Percentiles rank a stretch among this genome's conserved stretches.
Evolutionary conservation across 371 early-diverging fungal species (phyloP).

Genomic region (Dipsacomyces acuminosporus): DNA sequence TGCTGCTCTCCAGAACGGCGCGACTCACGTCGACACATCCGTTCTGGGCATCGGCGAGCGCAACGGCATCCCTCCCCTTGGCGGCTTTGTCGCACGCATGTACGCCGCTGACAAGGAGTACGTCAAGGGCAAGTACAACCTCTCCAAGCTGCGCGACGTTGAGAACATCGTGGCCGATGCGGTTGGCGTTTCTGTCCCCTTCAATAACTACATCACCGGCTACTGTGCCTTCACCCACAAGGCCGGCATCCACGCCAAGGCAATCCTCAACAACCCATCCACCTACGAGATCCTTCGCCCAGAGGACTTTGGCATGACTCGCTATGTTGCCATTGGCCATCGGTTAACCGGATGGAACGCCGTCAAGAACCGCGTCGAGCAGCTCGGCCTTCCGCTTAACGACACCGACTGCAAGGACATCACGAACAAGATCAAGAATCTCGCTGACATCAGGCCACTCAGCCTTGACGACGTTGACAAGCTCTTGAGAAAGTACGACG

Average conservation of each 20-base stretch:
- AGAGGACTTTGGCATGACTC: slow-evolving; percentile 95
- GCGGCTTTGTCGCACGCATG: slow-evolving; percentile 91
- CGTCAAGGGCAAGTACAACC: slow-evolving; percentile 85
- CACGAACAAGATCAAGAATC: slow-evolving; percentile 86
- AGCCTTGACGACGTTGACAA: slow-evolving; percentile 86
- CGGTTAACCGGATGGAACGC: slow-evolving; percentile 98
- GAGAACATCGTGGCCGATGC: slow-evolving; percentile 94
- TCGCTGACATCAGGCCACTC: slow-evolving; percentile 89
- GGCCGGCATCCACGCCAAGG: slow-evolving; percentile 98
- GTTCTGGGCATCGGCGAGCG: slow-evolving; percentile 97
- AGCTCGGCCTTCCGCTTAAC: slow-evolving; percentile 72
- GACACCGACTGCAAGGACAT: slow-evolving; percentile 90
- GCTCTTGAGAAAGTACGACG: slow-evolving; percentile 55
- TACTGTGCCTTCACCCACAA: slow-evolving; percentile 98
- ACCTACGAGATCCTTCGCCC: slow-evolving; percentile 96
- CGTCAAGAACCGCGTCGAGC: slow-evolving; percentile 92
- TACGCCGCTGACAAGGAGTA: slow-evolving; percentile 85
- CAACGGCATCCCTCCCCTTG: slow-evolving; percentile 95
- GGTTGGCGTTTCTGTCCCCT: slow-evolving; percentile 91
- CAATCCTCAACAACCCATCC: slow-evolving; percentile 93
- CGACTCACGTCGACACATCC: slow-evolving; percentile 96
- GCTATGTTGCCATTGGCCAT: slow-evolving; percentile 93
- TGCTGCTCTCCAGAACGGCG: slow-evolving; percentile 93
- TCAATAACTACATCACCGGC: slow-evolving; percentile 98
- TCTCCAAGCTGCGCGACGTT: slow-evolving; percentile 83